These are phyloP conservation scores for Phaeophleospora eucalypticola DNA, from an alignment of 2,329 filamentous ascomycete genomes.

Conservation along the genomic window DNA sequence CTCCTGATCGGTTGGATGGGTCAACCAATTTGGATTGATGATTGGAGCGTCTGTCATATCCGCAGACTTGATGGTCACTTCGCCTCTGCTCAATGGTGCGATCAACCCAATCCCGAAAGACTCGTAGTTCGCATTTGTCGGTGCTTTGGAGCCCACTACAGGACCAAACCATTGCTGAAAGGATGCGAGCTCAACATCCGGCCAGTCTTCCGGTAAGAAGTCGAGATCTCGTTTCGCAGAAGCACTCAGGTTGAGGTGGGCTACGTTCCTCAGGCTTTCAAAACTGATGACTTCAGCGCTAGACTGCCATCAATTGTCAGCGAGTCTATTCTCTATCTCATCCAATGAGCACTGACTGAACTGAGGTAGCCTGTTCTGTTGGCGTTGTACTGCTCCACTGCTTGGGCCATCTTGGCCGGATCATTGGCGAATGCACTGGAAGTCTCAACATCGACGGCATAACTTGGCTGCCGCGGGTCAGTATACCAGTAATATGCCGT, in stretches of 20 bases:
- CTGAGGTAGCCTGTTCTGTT: constrained; percentile 7
- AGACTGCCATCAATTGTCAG: not conserved
- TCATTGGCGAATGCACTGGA: not conserved
- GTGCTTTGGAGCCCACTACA: not conserved
- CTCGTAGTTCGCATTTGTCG: not conserved
- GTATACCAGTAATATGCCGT: not conserved
- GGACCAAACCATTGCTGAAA: constrained; percentile 1
- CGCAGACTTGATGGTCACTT: constrained; percentile 31
- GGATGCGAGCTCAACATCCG: constrained; percentile 11
- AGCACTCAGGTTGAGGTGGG: constrained; percentile 43
- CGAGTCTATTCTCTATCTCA: not conserved
- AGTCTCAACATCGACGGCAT: not conserved
- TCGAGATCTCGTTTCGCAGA: constrained; percentile 5
- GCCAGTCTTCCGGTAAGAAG: constrained; percentile 16
- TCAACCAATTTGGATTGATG: constrained; percentile 37
- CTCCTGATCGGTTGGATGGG: constrained; percentile 29
- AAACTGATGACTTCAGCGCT: constrained; percentile 51
- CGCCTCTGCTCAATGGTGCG: constrained; percentile 35
- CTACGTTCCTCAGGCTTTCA: constrained; percentile 58
- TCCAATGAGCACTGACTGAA: not conserved
- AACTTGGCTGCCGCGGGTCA: not conserved
- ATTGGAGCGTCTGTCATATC: constrained; percentile 28
- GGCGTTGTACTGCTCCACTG: constrained; percentile 6
- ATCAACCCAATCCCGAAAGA: constrained; percentile 1
- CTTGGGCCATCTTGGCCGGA: not conserved